A percentile compares a stretch with the other conserved stretches of the same genome.
phyloP scores from a whole-genome alignment of 2,329 filamentous ascomycete species.

The Ophiosphaerella korrae region DNA sequence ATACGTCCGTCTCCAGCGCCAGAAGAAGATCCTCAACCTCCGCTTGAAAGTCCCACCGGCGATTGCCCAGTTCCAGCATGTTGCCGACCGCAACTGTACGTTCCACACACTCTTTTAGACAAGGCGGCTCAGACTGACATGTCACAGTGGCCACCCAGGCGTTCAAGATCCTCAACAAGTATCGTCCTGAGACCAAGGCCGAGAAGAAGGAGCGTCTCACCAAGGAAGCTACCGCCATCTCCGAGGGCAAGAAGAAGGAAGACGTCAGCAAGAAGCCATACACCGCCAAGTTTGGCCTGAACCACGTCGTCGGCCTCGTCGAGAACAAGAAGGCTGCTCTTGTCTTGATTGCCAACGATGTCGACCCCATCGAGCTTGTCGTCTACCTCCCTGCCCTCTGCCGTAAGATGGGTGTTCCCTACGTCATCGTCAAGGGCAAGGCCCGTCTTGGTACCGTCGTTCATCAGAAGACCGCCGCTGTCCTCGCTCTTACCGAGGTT shows the following conservation, averaged over 20 bases:
- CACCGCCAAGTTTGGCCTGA: constrained; percentile 98
- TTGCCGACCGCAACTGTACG: constrained; percentile 62
- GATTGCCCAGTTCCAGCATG: constrained; percentile 96
- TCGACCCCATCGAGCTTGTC: constrained; percentile 99
- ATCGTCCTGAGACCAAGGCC: constrained; percentile 97
- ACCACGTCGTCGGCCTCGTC: constrained; percentile 74
- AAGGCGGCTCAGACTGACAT: constrained; percentile 71
- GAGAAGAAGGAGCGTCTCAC: constrained; percentile 99
- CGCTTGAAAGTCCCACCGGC: constrained; percentile 98
- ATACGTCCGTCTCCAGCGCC: constrained; percentile 96
- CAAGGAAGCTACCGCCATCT: constrained; percentile 96
- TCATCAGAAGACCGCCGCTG: constrained; percentile 99
- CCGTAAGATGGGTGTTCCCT: constrained; percentile 99
- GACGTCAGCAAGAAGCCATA: constrained; percentile 98
- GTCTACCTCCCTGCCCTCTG: constrained; percentile 98
- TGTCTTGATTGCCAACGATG: constrained; percentile 98
- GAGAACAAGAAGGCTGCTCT: constrained; percentile 98
- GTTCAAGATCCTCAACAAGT: constrained; percentile 99
- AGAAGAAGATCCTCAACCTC: constrained; percentile 95
- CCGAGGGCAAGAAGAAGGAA: constrained; percentile 99
- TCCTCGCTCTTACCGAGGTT: constrained; percentile 94
- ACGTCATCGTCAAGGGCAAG: constrained; percentile 99
- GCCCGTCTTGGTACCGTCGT: constrained; percentile 97
- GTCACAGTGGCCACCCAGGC: constrained; percentile 78
- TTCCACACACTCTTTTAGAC: constrained; percentile 42